These are phyloP conservation scores for Serendipita indica DNA, from an alignment of 768 basidiomycete species.

Conservation along the genomic window DNA sequence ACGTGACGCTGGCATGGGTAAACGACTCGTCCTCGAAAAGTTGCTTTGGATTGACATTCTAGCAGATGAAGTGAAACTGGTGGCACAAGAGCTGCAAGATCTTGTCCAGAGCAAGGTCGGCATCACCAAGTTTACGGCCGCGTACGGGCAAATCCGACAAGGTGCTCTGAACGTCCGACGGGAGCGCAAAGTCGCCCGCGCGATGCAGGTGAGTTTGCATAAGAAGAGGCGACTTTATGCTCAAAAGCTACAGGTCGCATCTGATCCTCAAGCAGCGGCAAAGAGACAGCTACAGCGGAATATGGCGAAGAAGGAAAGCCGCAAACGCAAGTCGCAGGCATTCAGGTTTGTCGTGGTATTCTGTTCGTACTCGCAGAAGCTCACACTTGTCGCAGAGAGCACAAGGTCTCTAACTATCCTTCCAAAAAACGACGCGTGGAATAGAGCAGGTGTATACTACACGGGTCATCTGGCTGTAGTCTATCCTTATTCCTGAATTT, in stretches of 20 bases:
- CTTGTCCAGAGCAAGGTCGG: slow-evolving; percentile 80
- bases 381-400: neutral
- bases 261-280: slow-evolving; percentile 62
- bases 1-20: slow-evolving; percentile 65
- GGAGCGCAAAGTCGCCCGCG: slow-evolving; percentile 51
- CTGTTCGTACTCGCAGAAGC: neutral
- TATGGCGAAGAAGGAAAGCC: slow-evolving; percentile 65
- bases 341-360: slow-evolving; percentile 5
- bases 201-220: slow-evolving; percentile 29
- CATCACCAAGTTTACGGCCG: slow-evolving; percentile 61
- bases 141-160: slow-evolving; percentile 72
- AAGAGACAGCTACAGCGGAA: slow-evolving; percentile 61
- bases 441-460: neutral
- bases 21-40: slow-evolving; percentile 18
- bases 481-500: neutral
- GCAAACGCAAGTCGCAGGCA: slow-evolving; percentile 49
- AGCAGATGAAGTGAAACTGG: slow-evolving; percentile 67
- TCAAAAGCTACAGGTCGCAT: slow-evolving; percentile 35
- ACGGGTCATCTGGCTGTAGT: neutral
- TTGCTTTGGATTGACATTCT: neutral
- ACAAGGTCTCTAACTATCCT: neutral
- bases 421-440: neutral
- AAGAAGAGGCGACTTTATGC: neutral
- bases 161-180: slow-evolving; percentile 47
- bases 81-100: slow-evolving; percentile 72